A percentile compares a stretch with the other conserved stretches of the same genome.
These are phyloP conservation scores for Paramecium tetraurelia DNA, from an alignment of 73 alveolate genomes.

Conservation along the genomic window DNA sequence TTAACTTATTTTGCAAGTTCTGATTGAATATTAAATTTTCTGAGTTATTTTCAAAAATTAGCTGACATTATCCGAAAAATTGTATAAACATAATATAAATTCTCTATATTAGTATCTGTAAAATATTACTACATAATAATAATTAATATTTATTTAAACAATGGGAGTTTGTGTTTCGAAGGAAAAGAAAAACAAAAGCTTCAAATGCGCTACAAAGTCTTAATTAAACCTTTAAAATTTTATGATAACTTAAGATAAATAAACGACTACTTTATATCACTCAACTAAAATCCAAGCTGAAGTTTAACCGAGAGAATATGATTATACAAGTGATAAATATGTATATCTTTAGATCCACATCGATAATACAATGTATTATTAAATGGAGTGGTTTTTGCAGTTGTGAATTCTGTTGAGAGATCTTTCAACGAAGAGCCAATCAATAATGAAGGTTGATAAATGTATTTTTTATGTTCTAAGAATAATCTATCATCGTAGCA, in stretches of 20 bases:
- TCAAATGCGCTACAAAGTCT: background rate
- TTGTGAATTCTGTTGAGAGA: background rate
- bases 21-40: background rate
- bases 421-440: background rate
- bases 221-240: background rate
- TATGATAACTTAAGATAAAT: background rate
- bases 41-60: background rate
- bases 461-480: background rate
- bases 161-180: background rate
- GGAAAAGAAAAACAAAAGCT: background rate
- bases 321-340: background rate
- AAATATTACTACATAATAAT: background rate
- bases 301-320: background rate
- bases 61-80: background rate
- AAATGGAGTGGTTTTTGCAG: conserved; percentile 10
- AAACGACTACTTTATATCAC: background rate
- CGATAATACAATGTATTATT: background rate
- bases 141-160: background rate
- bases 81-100: background rate
- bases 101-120: background rate
- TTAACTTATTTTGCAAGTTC: background rate
- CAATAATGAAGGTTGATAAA: background rate
- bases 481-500: background rate
- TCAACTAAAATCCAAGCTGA: background rate
- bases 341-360: background rate